Base-by-base conservation (phyloP, 306 rosid species). In the Prinsepia uniflora region DNA sequence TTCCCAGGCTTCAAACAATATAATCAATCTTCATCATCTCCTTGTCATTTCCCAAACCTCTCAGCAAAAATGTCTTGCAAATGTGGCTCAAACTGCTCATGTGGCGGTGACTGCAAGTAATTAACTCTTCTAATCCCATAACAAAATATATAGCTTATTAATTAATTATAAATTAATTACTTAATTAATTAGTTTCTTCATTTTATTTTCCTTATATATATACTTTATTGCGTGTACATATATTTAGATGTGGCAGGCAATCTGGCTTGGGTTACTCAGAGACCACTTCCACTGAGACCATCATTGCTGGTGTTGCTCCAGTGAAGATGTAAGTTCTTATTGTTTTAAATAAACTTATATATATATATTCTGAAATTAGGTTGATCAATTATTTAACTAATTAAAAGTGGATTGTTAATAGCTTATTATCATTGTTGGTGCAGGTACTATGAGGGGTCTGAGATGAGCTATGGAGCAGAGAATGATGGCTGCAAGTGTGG, bases 301-400 rank as follows among this genome's bases (percentile, higher is more conserved):
- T 65, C 68, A 66, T 83, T 48, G 65, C 46, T 64, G 84, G 84
- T 13, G 45, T 83, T 69, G 81, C 84, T 9, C 81, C 80, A 0
- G 8, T 65, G 12, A 79, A 79, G 65, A 59, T 15, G 84, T 82
- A 79, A 0, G 76, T 8, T 13, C 13, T 49, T 76, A 4, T 17
- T 0, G 1, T 2, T 8, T 34, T 10, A 19, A 7, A 46, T 44
- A 48, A 18, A 30, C 36, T 30, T 30, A 30, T 24, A 24, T 52
- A 18, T 24, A 52, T 53, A n/a, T n/a, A 2, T 57, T 15, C n/a
- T 22, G 8, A 11, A 56, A 56, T 5, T 22, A 14, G 19, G 42
- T 30, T 36, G 2, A 59, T 12, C 8, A n/a, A n/a, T 30, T 53
- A 30, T 30, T 30, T 30, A 30, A 30, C 36, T 30, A 30, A 30